Conservation (phyloP, 2,329 filamentous ascomycete genomes). For the Emmonsiellopsis sp. region DNA sequence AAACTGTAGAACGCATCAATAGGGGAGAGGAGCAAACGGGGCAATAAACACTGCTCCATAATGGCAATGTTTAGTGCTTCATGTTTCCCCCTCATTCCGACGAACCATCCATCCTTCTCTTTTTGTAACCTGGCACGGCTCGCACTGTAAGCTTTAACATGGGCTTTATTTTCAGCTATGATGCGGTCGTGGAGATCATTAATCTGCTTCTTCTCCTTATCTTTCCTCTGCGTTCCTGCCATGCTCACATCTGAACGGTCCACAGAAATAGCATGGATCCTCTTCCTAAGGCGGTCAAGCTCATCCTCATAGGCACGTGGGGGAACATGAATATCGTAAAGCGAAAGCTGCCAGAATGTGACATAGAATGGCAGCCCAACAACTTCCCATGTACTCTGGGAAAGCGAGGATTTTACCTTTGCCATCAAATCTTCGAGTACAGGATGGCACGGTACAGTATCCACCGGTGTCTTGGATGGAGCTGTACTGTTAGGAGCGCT, state of each 20-base stretch:
- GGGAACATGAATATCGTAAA: conserved; percentile 71
- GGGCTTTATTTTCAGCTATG: conserved; percentile 62
- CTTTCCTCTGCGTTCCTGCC: conserved; percentile 55
- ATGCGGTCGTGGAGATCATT: conserved; percentile 60
- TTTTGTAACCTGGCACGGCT: conserved; percentile 61
- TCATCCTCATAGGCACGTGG: conserved; percentile 70
- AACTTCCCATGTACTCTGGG: conserved; percentile 55
- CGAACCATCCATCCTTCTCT: conserved; percentile 73
- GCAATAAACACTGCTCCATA: conserved; percentile 86
- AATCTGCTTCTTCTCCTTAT: conserved; percentile 59
- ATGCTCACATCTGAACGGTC: conserved; percentile 66
- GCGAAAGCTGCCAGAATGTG: conserved; percentile 83
- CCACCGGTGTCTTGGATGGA: conserved; percentile 22
- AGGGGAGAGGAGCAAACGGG: conserved; percentile 72
- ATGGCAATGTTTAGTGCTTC: conserved; percentile 64
- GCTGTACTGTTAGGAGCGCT: conserved; percentile 15
- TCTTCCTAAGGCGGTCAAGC: conserved; percentile 56
- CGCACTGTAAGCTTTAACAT: conserved; percentile 57
- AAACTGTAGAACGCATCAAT: conserved; percentile 85
- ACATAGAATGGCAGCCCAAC: conserved; percentile 76
- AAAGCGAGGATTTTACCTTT: conserved; percentile 52
- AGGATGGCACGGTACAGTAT: conserved; percentile 50
- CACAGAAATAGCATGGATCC: conserved; percentile 56
- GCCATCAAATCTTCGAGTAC: conserved; percentile 66
- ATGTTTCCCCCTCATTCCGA: conserved; percentile 51